Conservation (phyloP, 148 eudicot species). For the Chenopodium formosanum region DNA sequence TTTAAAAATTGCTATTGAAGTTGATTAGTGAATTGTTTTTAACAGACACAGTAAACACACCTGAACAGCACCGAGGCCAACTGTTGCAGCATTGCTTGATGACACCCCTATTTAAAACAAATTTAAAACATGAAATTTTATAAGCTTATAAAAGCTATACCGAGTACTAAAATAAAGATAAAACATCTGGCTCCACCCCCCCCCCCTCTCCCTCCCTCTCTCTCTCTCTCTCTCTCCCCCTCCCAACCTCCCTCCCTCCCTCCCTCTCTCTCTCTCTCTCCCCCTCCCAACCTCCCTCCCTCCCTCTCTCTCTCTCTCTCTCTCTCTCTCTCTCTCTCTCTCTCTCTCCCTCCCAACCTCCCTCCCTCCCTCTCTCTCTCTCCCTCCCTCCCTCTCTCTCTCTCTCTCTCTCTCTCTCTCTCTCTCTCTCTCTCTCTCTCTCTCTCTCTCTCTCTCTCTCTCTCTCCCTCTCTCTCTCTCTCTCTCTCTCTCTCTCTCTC, state of each 20-base stretch:
- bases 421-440: no score
- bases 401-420: no score
- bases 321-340: no score
- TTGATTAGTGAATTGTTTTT: not conserved
- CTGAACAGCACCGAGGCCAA: conserved; percentile 81
- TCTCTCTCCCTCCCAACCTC: not conserved
- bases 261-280: no score
- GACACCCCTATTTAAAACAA: conserved; percentile 56
- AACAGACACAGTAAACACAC: conserved; percentile 29
- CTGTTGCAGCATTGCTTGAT: conserved; percentile 69
- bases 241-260: accelerated
- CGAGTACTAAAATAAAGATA: no score
- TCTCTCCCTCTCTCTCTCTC: no score
- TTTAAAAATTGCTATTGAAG: not conserved
- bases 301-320: no score
- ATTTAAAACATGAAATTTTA: not conserved
- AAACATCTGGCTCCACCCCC: not conserved
- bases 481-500: no score
- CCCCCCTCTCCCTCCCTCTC: not conserved
- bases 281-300: accelerated
- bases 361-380: no score
- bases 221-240: no score
- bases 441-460: no score
- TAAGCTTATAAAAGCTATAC: not conserved
- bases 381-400: no score